Percentiles rank a stretch among this genome's conserved stretches.
Conservation (phyloP, 306 rosid species). For the Amphicarpaea edgeworthii region DNA sequence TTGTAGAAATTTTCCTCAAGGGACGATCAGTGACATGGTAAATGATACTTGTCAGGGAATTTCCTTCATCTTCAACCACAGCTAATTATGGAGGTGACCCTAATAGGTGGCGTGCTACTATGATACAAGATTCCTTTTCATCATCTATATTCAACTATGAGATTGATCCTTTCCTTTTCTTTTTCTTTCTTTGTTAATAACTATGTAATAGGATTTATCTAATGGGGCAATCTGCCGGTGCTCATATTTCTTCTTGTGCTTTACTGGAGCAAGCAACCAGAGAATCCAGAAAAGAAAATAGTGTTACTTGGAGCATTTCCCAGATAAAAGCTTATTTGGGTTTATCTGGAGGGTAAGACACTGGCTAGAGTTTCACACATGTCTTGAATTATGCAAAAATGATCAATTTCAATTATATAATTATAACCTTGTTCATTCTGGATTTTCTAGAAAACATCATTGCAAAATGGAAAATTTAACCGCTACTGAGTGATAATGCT, state of each 20-base stretch:
- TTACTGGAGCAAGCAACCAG: conserved; percentile 80
- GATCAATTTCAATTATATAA: conserved; percentile 27
- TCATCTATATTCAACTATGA: conserved; percentile 38
- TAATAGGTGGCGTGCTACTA: conserved; percentile 65
- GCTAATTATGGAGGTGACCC: conserved; percentile 90
- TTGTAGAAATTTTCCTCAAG: conserved; percentile 97
- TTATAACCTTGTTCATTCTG: conserved; percentile 21
- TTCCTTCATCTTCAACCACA: conserved; percentile 72
- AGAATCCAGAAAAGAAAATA: conserved; percentile 60
- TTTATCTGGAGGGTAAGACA: conserved; percentile 92
- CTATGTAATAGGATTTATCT: conserved; percentile 73
- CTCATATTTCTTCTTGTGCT: conserved; percentile 91
- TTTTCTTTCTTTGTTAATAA: conserved; percentile 26
- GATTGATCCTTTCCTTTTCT: conserved; percentile 32
- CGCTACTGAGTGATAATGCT: neutral
- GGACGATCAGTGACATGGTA: conserved; percentile 96
- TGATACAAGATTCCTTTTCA: conserved; percentile 27
- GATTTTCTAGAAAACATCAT: conserved; percentile 16
- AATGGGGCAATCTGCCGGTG: conserved; percentile 99
- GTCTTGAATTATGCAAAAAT: conserved; percentile 24
- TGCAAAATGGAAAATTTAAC: neutral
- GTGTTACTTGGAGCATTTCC: conserved; percentile 70
- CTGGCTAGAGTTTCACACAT: conserved; percentile 26
- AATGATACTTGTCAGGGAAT: conserved; percentile 80
- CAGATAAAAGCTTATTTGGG: conserved; percentile 89